Evolutionary conservation across 176 grass and related monocot species (phyloP), one percentile per base, ranked within the genome.

Genomic region (Typha latifolia): DNA sequence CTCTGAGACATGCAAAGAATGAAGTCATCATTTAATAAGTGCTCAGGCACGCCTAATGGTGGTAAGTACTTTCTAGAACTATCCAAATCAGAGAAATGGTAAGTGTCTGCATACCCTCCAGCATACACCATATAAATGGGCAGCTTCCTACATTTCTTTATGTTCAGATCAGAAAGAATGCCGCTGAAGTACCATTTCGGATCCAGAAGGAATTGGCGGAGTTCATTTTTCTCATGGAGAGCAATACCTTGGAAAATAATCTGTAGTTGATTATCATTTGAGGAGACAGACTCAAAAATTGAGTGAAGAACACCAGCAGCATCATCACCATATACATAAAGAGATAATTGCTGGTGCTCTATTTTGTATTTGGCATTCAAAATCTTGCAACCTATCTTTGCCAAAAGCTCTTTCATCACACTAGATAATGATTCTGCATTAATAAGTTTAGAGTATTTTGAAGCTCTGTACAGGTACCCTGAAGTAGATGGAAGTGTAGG

Each of bases 401-500:
- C 47, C 49, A 96, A 71, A 21, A 96, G 77, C 51, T 68, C 80
- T 57, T 78, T 80, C 77, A 91, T 81, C 79, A 64, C 77, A 77
- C 69, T 73, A 48, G 88, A 91, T 66, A 96, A 78, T 57, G 70
- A 66, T 66, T 79, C 80, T 67, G 92, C 84, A 77, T 78, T 86
- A 51, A 96, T 76, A 69, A 96, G 75, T 73, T 96, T 96, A 81
- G 88, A 86, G 49, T 59, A 62, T 69, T 70, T 74, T 21, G 62
- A 82, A 66, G 88, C 69, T 72, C 88, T 91, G 68, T 88, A 73
- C 79, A 96, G 80, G 56, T 91, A 71, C 12, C 92, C 92, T 51
- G 85, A 84, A 49, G 82, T 91, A 70, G 88, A 89, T 81, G 92
- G 92, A 62, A 96, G 78, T 89, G 91, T 80, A 81, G 92, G 92